Evolutionary conservation across 2,329 filamentous ascomycete genomes (phyloP), one percentile per base, ranked within the genome.

Genomic region (Saccharata proteae): DNA sequence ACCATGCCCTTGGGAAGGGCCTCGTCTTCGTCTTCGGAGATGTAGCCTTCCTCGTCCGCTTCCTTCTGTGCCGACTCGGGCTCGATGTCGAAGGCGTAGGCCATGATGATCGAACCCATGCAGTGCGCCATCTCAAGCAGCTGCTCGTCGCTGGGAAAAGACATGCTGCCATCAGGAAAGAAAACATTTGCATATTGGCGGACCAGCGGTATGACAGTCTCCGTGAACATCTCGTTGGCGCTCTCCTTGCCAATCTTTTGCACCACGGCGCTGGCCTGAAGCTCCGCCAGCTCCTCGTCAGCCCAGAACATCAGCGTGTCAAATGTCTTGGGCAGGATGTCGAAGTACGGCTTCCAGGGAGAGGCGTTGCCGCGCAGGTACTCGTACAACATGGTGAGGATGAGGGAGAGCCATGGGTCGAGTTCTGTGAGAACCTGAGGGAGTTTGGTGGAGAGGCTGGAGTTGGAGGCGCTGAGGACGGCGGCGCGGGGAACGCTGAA

Each of bases 261-360:
- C 3, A 76, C 52, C n/a, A 90, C 71, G 1, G 81, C 71, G 48
- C 81, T 86, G 12, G 77, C 80, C 56, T 88, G 77, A 6, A 93
- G 69, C 45, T 78, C 66, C 1, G 62, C 57, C 3, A 93, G 63
- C 51, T 93, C 84, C 1, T 62, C 58, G 1, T 68, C 61, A 2
- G 69, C 62, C 86, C 86, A 94, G 58, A 86, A 93, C 80, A 94
- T 93, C 41, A 88, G 69, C 2, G 83, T 92, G 51, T 90, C 73
- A 48, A 93, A 93, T 18, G 49, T 41, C 10, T 43, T 38, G 3
- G 84, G 84, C 4, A 93, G 65, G 13, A 93, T 64, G 35, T 75
- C 67, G 42, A 93, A 75, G 54, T 93, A 93, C 0, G 75, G 66
- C 40, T 74, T 71, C 85, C 85, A 93, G 6, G 57, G 59, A 1